These are phyloP conservation scores for Thraustochytrium sp. DNA, from an alignment of 352 stramenopile genomes.

Conservation along the genomic window DNA sequence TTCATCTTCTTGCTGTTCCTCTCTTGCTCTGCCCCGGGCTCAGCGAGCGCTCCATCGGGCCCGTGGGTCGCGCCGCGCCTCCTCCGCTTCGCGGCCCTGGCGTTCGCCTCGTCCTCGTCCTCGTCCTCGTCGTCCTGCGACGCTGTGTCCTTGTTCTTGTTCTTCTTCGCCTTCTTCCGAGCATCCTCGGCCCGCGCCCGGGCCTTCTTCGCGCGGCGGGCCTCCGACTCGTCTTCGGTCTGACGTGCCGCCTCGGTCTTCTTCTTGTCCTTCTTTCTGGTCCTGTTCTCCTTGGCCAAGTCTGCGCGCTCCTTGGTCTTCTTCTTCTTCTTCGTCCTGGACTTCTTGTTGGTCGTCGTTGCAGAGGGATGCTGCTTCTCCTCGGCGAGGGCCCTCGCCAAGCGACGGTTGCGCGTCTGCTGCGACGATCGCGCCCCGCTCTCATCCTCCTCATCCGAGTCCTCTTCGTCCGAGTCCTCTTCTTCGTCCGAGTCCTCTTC, in stretches of 20 bases:
- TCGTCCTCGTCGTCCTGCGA: neutral
- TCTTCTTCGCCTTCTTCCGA: neutral
- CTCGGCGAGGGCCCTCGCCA: too few species aligned
- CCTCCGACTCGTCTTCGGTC: too few species aligned
- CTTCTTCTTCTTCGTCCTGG: slow-evolving; percentile 1
- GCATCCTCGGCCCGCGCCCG: too few species aligned
- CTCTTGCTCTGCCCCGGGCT: neutral
- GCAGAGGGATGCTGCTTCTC: too few species aligned
- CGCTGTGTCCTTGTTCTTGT: neutral
- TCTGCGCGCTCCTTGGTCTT: too few species aligned
- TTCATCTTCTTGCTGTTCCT: neutral
- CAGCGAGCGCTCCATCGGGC: too few species aligned
- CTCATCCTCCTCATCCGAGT: neutral
- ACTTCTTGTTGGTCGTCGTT: neutral
- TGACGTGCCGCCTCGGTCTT: too few species aligned
- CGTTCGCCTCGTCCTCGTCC: neutral
- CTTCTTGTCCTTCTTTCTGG: too few species aligned
- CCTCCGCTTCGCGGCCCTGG: neutral
- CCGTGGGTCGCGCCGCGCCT: too few species aligned
- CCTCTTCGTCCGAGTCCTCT: too few species aligned
- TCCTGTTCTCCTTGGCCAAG: too few species aligned
- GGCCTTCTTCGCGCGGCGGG: too few species aligned
- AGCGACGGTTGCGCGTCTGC: neutral
- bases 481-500: neutral
- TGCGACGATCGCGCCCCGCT: neutral